Percentiles rank a stretch among this genome's conserved stretches.
phyloP scores from a whole-genome alignment of 441 rosid genomes.

The Mallotus repandus region DNA sequence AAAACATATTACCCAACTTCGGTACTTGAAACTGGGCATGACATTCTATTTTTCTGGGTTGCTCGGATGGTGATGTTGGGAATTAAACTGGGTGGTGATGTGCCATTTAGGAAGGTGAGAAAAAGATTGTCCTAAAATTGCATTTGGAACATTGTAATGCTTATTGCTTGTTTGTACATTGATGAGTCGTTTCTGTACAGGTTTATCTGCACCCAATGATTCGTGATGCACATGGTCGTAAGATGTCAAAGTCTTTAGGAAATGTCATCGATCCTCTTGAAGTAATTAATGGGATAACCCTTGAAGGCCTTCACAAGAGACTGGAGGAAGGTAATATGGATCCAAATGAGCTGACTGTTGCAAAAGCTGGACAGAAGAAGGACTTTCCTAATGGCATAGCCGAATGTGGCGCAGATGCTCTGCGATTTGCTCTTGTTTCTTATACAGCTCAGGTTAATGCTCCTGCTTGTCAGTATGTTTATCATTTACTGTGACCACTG shows the following conservation, averaged over 20 bases:
- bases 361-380: constrained; percentile 78
- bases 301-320: constrained; percentile 87
- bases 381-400: constrained; percentile 92
- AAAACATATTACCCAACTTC: constrained; percentile 89
- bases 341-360: constrained; percentile 60
- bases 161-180: background rate
- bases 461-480: constrained; percentile 13
- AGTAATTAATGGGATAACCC: constrained; percentile 80
- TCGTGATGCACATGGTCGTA: constrained; percentile 98
- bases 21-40: constrained; percentile 95
- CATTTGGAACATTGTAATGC: background rate
- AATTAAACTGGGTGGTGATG: constrained; percentile 80
- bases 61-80: constrained; percentile 98
- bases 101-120: constrained; percentile 82
- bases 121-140: constrained; percentile 14
- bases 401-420: constrained; percentile 99
- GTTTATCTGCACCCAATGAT: constrained; percentile 96
- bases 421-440: constrained; percentile 94
- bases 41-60: constrained; percentile 96
- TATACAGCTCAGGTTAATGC: constrained; percentile 89
- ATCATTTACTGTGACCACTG: no score
- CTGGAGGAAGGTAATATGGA: constrained; percentile 91
- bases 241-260: constrained; percentile 96
- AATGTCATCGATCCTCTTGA: constrained; percentile 96
- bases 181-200: constrained; percentile 34